Percentiles rank a stretch among this genome's conserved stretches.
These are phyloP conservation scores for Boletus rufocinnamomeus DNA, from an alignment of 768 basidiomycete species.

Conservation along the genomic window DNA sequence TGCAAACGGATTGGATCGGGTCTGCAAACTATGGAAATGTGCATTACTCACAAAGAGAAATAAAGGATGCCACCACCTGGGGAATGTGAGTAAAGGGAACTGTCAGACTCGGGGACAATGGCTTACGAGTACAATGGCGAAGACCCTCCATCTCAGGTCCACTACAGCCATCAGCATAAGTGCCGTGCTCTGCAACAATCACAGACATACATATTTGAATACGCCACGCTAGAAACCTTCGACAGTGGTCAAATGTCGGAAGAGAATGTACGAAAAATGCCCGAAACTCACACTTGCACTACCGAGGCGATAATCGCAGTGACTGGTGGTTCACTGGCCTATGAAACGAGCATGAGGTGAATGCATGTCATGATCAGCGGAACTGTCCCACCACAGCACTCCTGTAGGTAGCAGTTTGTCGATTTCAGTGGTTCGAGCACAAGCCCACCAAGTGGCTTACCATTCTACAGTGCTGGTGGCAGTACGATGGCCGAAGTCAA, in stretches of 20 bases:
- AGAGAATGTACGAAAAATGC: neutral
- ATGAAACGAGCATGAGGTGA: neutral
- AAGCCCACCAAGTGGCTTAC: neutral
- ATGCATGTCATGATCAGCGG: neutral
- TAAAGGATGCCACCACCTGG: neutral
- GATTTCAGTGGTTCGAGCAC: neutral
- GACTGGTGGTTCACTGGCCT: neutral
- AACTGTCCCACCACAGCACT: neutral
- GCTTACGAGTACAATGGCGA: neutral
- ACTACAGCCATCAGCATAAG: neutral
- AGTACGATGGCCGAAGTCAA: neutral
- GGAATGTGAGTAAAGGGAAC: neutral
- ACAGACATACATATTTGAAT: conserved; percentile 3
- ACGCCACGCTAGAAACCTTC: conserved; percentile 7
- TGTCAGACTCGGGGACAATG: neutral
- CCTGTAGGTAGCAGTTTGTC: neutral
- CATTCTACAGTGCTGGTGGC: neutral
- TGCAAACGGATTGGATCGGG: neutral
- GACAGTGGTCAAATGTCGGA: neutral
- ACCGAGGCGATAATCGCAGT: conserved; percentile 1
- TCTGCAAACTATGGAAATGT: neutral
- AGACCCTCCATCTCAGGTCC: neutral
- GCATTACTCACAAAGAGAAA: neutral
- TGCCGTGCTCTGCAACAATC: neutral
- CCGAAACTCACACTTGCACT: conserved; percentile 2